Conservation (phyloP, 2,329 filamentous ascomycete genomes). For the Ilyonectria robusta region DNA sequence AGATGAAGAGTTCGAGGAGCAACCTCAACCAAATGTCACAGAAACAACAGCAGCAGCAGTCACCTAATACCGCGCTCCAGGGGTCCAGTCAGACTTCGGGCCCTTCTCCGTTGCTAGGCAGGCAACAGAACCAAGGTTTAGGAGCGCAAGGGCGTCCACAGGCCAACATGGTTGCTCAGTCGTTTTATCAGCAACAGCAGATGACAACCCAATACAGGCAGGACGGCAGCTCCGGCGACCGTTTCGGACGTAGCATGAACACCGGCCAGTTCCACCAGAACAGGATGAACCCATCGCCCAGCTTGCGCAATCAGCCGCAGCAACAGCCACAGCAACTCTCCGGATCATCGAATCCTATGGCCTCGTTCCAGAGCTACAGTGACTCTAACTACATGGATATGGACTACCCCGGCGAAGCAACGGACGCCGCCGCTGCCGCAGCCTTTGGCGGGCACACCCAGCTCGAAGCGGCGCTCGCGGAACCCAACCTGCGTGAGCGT, state of each 20-base stretch:
- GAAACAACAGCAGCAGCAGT: slow-evolving; percentile 18
- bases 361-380: slow-evolving; percentile 37
- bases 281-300: slow-evolving; percentile 33
- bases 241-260: slow-evolving; percentile 30
- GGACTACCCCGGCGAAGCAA: slow-evolving; percentile 34
- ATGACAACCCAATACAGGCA: slow-evolving; percentile 36
- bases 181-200: slow-evolving; percentile 35
- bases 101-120: slow-evolving; percentile 10
- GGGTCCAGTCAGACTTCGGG: slow-evolving; percentile 17
- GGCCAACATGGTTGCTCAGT: slow-evolving; percentile 25
- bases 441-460: slow-evolving; percentile 40
- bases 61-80: slow-evolving; percentile 22
- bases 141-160: slow-evolving; percentile 11
- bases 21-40: slow-evolving; percentile 31
- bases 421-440: not conserved
- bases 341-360: slow-evolving; percentile 27
- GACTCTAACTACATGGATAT: slow-evolving; percentile 46
- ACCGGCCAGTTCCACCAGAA: slow-evolving; percentile 38
- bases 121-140: slow-evolving; percentile 17
- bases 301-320: slow-evolving; percentile 26
- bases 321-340: slow-evolving; percentile 28
- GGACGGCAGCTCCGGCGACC: slow-evolving; percentile 12
- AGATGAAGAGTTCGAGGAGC: slow-evolving; percentile 14
- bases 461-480: slow-evolving; percentile 40
- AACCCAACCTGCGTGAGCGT: slow-evolving; percentile 41